These are phyloP conservation scores for Mycocalia duriaeana DNA, from an alignment of 1,284 basidiomycete species.

Conservation along the genomic window DNA sequence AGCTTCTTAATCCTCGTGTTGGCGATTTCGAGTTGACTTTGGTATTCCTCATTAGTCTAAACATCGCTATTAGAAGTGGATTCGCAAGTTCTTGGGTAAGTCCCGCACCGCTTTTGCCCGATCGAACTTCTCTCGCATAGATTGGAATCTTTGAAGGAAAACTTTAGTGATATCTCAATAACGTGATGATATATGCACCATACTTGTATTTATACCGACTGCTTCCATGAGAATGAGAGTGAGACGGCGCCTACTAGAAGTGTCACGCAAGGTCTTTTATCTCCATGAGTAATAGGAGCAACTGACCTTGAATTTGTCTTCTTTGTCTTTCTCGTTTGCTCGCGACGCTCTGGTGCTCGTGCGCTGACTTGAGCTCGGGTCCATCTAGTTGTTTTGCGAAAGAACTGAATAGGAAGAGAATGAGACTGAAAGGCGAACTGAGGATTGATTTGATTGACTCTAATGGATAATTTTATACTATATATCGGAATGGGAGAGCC, in stretches of 20 bases:
- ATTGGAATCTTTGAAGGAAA: slow-evolving; percentile 36
- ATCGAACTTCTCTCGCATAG: slow-evolving; percentile 49
- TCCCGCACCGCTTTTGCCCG: slow-evolving; percentile 41
- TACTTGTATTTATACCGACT: slow-evolving; percentile 22
- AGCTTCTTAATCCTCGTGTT: slow-evolving; percentile 47
- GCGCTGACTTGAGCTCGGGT: background rate
- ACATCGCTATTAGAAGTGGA: no score
- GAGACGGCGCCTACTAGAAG: background rate
- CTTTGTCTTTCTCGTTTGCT: slow-evolving; percentile 1
- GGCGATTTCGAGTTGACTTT: slow-evolving; percentile 42
- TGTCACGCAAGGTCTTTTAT: background rate
- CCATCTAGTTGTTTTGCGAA: background rate
- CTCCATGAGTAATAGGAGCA: no score
- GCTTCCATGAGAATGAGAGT: slow-evolving; percentile 6
- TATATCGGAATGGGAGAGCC: no score
- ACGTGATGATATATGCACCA: slow-evolving; percentile 1
- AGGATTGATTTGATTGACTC: background rate
- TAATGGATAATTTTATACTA: background rate
- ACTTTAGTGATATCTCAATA: background rate
- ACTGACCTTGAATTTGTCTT: slow-evolving; percentile 2
- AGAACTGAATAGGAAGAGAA: background rate
- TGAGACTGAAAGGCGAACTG: background rate
- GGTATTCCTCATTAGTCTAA: slow-evolving; percentile 38
- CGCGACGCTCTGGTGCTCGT: background rate
- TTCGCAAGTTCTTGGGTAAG: background rate